Conservation (phyloP, 179 eudicot genomes). For the Corrigiola litoralis region DNA sequence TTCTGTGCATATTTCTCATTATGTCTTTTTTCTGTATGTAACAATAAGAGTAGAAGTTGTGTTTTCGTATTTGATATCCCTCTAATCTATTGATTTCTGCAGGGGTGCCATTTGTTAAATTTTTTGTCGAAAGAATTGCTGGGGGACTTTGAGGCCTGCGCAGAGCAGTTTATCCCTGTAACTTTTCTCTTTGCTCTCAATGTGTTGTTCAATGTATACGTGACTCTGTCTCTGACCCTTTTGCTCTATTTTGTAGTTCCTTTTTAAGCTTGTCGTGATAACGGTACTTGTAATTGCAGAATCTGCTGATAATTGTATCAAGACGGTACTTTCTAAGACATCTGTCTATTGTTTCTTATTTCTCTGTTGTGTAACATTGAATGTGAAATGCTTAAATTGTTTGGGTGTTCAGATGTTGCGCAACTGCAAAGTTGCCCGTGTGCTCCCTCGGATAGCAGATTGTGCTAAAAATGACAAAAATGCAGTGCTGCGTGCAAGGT, state of each 20-base stretch:
- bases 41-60: background rate
- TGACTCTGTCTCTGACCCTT: conserved; percentile 30
- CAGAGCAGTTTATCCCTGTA: conserved; percentile 94
- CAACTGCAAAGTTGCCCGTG: conserved; percentile 94
- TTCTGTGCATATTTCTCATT: background rate
- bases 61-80: background rate
- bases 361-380: background rate
- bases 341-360: background rate
- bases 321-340: conserved; percentile 57
- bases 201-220: conserved; percentile 7
- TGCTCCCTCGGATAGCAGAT: conserved; percentile 88
- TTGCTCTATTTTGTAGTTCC: conserved; percentile 47
- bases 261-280: conserved; percentile 99
- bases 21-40: background rate
- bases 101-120: conserved; percentile 86
- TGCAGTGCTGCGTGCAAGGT: conserved; percentile 95
- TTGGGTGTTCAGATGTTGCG: conserved; percentile 77
- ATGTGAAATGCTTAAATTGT: conserved; percentile 2
- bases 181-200: conserved; percentile 11
- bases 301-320: conserved; percentile 98
- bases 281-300: conserved; percentile 98
- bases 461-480: conserved; percentile 86
- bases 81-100: conserved; percentile 10
- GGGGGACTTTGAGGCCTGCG: conserved; percentile 97
- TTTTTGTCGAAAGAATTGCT: conserved; percentile 91